These are phyloP conservation scores for Tuber melanosporum DNA, from an alignment of 495 filamentous ascomycete genomes.

Conservation along the genomic window DNA sequence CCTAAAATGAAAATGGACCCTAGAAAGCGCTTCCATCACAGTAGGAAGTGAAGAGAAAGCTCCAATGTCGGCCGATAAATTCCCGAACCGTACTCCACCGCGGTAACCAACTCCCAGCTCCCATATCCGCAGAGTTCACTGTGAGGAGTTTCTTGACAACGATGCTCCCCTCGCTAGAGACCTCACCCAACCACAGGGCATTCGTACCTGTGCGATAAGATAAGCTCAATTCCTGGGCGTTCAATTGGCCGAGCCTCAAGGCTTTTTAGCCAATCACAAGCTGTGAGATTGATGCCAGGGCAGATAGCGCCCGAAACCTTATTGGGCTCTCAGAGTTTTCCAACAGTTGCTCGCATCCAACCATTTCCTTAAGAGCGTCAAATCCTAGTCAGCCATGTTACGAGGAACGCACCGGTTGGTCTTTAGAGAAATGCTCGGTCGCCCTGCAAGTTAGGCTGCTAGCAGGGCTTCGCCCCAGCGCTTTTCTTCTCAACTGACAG, in stretches of 20 bases:
- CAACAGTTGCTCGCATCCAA: neutral
- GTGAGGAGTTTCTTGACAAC: neutral
- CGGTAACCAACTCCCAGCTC: too few relatives aligned
- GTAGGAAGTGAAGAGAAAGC: neutral
- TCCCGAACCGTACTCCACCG: neutral
- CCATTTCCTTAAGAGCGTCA: neutral
- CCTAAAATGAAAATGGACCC: neutral
- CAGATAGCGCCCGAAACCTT: neutral
- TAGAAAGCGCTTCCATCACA: neutral
- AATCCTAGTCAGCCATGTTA: neutral
- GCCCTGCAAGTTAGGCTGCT: neutral
- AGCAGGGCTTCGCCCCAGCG: neutral
- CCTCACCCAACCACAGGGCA: neutral
- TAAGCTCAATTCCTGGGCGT: neutral
- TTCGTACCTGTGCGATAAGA: conserved; percentile 1
- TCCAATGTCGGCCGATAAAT: neutral
- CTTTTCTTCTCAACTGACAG: neutral
- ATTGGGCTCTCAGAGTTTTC: neutral
- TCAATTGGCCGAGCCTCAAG: neutral
- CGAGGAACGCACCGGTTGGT: neutral
- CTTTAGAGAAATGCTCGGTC: neutral
- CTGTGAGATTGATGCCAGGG: neutral
- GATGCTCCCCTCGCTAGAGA: neutral
- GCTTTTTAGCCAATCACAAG: neutral
- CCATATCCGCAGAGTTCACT: neutral